Evolutionary conservation across 768 basidiomycete species (phyloP), one percentile per base, ranked within the genome.

Genomic region (Termitomyces sp.): DNA sequence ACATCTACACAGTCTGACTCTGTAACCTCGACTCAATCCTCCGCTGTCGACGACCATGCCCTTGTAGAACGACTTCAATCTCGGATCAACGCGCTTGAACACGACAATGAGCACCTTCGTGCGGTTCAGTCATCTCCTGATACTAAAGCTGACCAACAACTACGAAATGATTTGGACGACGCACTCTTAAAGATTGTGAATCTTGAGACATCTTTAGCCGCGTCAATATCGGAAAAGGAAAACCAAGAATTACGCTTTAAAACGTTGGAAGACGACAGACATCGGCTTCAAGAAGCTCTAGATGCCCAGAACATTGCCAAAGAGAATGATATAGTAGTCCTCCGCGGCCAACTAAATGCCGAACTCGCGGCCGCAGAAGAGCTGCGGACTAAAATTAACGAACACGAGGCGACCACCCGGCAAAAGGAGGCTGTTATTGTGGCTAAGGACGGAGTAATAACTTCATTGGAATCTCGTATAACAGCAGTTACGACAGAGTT

Each of bases 91-190:
- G 78, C 81, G 1, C 75, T 90, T 9, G 88, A 92, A 67, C 83
- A 82, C 57, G 91, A 93, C 68, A 90, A 87, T 59, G 76, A 77
- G 52, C 80, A 85, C 22, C 73, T 93, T 31, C 81, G 79, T 54
- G 63, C 70, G 22, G 65, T 70, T 8, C 61, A 75, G 18, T 68
- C 68, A 6, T 55, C 59, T 18, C 30, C 59, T 47, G 69, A 62
- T 75, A 56, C 76, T 61, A 66, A 80, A 73, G 55, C 77, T 64
- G 68, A 78, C 70, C 47, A 78, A 68, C 61, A 78, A 72, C 47
- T 78, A 34, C 76, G 78, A 59, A 67, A 69, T 44, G 84, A 84
- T 60, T 76, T 75, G 8, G 77, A 84, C 45, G 74, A 74, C 30
- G 76, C 78, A 37, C 65, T 69, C 24, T 56, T 67, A 36, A 74